A percentile compares a stretch with the other conserved stretches of the same genome.
phyloP scores from a whole-genome alignment of 1,284 basidiomycete species.

The Cutaneotrichosporon sp. region DNA sequence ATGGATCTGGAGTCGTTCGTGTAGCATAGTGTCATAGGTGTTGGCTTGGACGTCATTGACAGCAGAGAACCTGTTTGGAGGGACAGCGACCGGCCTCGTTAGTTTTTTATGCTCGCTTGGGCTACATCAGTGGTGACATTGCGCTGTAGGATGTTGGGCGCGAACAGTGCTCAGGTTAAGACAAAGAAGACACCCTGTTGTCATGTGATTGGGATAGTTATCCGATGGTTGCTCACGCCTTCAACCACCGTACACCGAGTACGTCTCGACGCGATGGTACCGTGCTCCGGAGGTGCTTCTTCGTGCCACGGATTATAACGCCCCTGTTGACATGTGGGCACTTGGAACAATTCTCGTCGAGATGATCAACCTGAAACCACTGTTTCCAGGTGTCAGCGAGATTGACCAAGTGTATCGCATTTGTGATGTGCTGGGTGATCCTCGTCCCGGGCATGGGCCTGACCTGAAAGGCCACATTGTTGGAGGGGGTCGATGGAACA shows the following conservation, averaged over 20 bases:
- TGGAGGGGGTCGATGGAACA: slow-evolving; percentile 82
- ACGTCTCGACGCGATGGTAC: slow-evolving; percentile 98
- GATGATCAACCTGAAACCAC: slow-evolving; percentile 85
- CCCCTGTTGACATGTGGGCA: slow-evolving; percentile 99
- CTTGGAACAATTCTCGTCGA: slow-evolving; percentile 97
- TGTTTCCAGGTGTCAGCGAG: slow-evolving; percentile 96
- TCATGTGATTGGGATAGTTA: too few species aligned
- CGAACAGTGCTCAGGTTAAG: too few species aligned
- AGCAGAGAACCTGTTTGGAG: too few species aligned
- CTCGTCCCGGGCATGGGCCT: slow-evolving; percentile 71
- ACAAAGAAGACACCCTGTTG: too few species aligned
- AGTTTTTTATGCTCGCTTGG: too few species aligned
- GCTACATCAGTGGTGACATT: too few species aligned
- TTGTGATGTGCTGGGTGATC: slow-evolving; percentile 85
- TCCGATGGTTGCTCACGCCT: too few species aligned
- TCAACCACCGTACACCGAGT: slow-evolving; percentile 86
- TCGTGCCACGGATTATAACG: slow-evolving; percentile 87
- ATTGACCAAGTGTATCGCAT: slow-evolving; percentile 90
- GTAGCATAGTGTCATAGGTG: slow-evolving; percentile 4
- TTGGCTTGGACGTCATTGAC: too few species aligned
- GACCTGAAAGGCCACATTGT: slow-evolving; percentile 65
- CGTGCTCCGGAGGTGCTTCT: slow-evolving; percentile 95
- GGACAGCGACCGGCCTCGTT: too few species aligned
- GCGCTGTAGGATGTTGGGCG: too few species aligned
- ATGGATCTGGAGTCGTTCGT: slow-evolving; percentile 44